These are phyloP conservation scores for Fremontodendron californicum DNA, from an alignment of 345 rosid genomes.

Conservation along the genomic window DNA sequence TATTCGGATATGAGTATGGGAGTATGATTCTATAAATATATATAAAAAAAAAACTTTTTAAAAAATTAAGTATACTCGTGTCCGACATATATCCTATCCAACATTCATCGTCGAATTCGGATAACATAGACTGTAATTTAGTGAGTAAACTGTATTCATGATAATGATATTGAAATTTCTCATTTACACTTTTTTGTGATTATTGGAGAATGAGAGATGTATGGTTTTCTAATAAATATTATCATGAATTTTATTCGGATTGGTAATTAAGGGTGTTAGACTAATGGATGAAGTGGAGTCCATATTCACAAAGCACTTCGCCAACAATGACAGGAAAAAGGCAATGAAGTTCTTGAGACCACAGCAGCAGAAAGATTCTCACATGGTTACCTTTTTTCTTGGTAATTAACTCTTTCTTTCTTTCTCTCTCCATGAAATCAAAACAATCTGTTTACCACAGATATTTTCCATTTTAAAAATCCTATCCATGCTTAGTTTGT, in stretches of 20 bases:
- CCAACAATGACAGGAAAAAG: constrained; percentile 90
- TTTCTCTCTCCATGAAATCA: constrained; percentile 5
- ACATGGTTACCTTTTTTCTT: constrained; percentile 92
- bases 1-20: no score
- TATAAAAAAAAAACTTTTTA: no score
- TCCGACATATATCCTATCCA: no score
- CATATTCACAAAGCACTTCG: constrained; percentile 92
- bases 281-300: constrained; percentile 99
- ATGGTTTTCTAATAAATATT: background rate
- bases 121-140: no score
- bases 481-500: no score
- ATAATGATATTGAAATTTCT: no score
- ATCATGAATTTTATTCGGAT: constrained; percentile 8
- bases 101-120: no score
- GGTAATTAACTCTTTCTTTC: constrained; percentile 45
- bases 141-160: background rate
- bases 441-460: background rate
- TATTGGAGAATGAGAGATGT: background rate
- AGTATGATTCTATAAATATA: no score
- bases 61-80: no score
- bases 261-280: constrained; percentile 58
- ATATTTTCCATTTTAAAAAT: no score
- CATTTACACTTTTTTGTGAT: background rate
- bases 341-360: constrained; percentile 97
- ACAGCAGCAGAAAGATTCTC: constrained; percentile 80